Evolutionary conservation across 1,284 basidiomycete species (phyloP), one percentile per base, ranked within the genome.

Genomic region (Naganishia albida): DNA sequence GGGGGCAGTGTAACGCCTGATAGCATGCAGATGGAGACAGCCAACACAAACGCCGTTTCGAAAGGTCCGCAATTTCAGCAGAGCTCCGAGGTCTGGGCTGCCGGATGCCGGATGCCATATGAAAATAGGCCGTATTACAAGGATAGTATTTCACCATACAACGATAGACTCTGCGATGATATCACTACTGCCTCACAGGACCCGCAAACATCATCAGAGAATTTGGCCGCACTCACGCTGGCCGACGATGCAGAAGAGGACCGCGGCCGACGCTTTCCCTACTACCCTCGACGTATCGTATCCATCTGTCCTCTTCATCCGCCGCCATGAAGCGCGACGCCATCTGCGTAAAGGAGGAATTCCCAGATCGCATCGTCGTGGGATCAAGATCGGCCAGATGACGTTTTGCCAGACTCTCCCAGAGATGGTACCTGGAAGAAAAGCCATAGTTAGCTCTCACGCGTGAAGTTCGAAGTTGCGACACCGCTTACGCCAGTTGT

Each of bases 301-400:
- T 49, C 74, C 74, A 74, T 18, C 66, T 56, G 12, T 54, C 49
- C 50, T 71, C 68, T 60, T 75, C 74, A 28, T 71, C 72, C 2
- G 69, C 66, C 49, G 71, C 74, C 28, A 65, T 54, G 54, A 73
- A 77, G 28, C 66, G 60, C 16, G 68, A 52, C 0, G 70, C 74
- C 73, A 78, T 73, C 23, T 71, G 68, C 4, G 72, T 74, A 63
- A 78, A 78, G 10, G 71, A 72, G 7, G 71, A 73, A 39, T 73
- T 70, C 30, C 71, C 70, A 6, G 52, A 57, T 48, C 65, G 57
- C 25, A 78, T 71, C 0, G 69, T 67, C 1, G 57, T 34, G 0
- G 76, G 76, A 46, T 74, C 70, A 18, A 78, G 70, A 6, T 64
- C 65, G 10, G 55, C 48, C 6, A 78, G 70, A 62, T 74, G 71